Percentiles rank a stretch among this genome's conserved stretches.
Conservation (phyloP, 1,139 yeast species). For the Yamadazyma sp. region DNA sequence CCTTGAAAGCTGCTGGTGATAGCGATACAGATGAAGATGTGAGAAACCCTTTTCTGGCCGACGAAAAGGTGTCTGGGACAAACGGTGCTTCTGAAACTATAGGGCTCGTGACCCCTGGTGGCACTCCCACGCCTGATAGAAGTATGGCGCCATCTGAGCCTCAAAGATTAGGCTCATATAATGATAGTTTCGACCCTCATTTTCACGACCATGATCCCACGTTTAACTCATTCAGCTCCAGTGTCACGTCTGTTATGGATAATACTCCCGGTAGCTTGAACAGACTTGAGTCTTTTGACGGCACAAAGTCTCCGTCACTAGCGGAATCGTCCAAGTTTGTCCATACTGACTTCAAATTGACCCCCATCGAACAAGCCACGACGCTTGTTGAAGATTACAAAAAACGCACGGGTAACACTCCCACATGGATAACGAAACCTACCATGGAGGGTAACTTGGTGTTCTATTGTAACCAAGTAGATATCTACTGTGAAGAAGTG, state of each 20-base stretch:
- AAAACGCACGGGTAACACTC: constrained; percentile 25
- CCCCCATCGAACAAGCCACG: constrained; percentile 35
- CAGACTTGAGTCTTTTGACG: constrained; percentile 2
- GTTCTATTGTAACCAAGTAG: constrained; percentile 58
- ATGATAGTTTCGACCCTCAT: constrained; percentile 1
- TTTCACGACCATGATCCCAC: constrained; percentile 8
- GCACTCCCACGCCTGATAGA: not conserved
- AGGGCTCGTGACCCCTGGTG: not conserved
- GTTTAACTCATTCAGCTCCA: constrained; percentile 13
- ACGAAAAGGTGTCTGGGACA: not conserved
- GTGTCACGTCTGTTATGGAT: constrained; percentile 8
- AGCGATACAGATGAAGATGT: not conserved
- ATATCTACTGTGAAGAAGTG: constrained; percentile 54
- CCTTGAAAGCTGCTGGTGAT: constrained; percentile 2
- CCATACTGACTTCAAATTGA: constrained; percentile 3
- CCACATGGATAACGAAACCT: constrained; percentile 56
- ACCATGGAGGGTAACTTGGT: constrained; percentile 56
- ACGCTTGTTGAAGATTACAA: constrained; percentile 32
- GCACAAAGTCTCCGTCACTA: not conserved
- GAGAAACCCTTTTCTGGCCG: not conserved
- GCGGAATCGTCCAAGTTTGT: not conserved
- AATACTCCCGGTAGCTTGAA: constrained; percentile 1
- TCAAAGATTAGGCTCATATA: not conserved
- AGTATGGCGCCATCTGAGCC: not conserved
- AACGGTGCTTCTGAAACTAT: no score